phyloP scores from a whole-genome alignment of 148 eudicot genomes.

The Hydrangea macrophylla region DNA sequence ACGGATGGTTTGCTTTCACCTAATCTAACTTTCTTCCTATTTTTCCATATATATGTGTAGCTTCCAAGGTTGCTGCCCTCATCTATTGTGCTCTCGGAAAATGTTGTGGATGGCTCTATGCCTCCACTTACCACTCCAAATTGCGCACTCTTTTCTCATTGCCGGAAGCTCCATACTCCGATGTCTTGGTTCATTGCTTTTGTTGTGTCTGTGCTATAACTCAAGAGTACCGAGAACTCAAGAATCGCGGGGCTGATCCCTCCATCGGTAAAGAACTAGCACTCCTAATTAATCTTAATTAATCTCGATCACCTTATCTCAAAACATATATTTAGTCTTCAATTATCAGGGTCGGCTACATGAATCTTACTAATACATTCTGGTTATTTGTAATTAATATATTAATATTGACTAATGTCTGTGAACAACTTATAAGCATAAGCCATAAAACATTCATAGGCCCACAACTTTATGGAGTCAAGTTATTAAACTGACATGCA shows the following conservation, averaged over 20 bases:
- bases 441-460: too few species aligned
- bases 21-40: too few species aligned
- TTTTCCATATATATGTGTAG: neutral
- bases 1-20: too few species aligned
- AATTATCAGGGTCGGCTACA: too few species aligned
- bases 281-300: too few species aligned
- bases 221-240: conserved; percentile 12
- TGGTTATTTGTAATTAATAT: too few species aligned
- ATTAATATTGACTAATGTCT: too few species aligned
- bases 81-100: neutral
- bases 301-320: too few species aligned
- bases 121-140: neutral
- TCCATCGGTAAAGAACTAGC: neutral
- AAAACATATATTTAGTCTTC: too few species aligned
- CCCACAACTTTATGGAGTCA: too few species aligned
- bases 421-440: too few species aligned
- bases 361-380: too few species aligned
- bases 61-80: neutral
- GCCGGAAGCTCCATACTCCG: conserved; percentile 1
- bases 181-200: neutral
- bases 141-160: neutral
- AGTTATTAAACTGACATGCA: neutral
- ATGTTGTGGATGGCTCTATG: neutral
- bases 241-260: conserved; percentile 10
- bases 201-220: neutral